Percentiles rank a stretch among this genome's conserved stretches.
phyloP scores from a whole-genome alignment of 2,329 filamentous ascomycete genomes.

The Macrophomina phaseolina region DNA sequence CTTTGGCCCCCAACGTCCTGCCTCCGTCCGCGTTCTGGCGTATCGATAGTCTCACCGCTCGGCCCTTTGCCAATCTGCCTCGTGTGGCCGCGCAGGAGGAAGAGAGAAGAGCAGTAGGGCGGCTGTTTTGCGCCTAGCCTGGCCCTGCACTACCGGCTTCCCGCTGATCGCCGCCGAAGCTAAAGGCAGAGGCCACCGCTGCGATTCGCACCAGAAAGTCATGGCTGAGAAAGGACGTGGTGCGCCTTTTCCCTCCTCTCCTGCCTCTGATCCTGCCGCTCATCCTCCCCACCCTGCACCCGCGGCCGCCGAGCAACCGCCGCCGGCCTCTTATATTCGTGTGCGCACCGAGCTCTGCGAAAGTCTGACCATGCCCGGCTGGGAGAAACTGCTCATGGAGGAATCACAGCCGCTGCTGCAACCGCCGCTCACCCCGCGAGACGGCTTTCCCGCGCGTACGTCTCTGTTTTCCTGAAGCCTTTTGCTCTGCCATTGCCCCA shows the following conservation, averaged over 20 bases:
- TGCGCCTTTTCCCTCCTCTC: neutral
- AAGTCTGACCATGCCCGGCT: conserved; percentile 13
- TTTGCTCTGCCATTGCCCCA: neutral
- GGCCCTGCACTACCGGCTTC: neutral
- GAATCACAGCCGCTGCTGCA: conserved; percentile 18
- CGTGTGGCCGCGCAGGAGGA: neutral
- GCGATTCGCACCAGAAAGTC: neutral
- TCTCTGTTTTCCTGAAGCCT: neutral
- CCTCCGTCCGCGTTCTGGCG: neutral
- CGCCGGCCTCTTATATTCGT: conserved; percentile 4
- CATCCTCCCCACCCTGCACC: neutral
- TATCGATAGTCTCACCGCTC: conserved; percentile 13
- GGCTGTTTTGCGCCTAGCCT: neutral
- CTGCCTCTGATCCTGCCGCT: neutral
- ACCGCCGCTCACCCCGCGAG: neutral
- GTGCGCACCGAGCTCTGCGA: conserved; percentile 14
- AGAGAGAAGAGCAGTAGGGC: neutral
- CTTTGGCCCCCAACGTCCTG: neutral
- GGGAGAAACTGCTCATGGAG: conserved; percentile 17
- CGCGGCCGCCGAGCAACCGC: neutral
- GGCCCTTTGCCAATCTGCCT: conserved; percentile 12
- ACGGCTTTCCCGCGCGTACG: conserved; percentile 9
- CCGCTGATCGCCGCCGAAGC: conserved; percentile 15
- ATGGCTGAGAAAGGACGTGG: conserved; percentile 3
- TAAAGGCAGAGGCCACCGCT: neutral